phyloP scores from a whole-genome alignment of 164 flowering plant genomes.

The Vitis amurensis region DNA sequence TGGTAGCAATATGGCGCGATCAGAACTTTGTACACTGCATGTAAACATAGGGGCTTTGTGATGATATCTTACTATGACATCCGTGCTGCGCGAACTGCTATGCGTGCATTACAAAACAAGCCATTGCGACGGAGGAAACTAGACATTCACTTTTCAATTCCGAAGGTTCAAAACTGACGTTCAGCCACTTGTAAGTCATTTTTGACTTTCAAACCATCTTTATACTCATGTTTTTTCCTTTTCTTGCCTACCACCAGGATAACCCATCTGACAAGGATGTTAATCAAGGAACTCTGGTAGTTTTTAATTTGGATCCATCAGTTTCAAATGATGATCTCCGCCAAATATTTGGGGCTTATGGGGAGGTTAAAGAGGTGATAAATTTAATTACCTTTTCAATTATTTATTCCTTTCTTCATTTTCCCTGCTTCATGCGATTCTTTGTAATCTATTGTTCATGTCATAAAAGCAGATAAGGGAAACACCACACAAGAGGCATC shows the following conservation, averaged over 20 bases:
- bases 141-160: conserved; percentile 98
- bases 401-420: neutral
- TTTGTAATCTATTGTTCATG: conserved; percentile 15
- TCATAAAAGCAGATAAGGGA: conserved; percentile 76
- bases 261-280: conserved; percentile 97
- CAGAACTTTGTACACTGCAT: conserved; percentile 91
- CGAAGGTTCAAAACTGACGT: conserved; percentile 59
- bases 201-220: neutral
- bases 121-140: conserved; percentile 92
- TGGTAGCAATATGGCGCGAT: conserved; percentile 96
- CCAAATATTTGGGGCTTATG: conserved; percentile 86
- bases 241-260: conserved; percentile 49
- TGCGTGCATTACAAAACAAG: conserved; percentile 93
- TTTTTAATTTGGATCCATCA: conserved; percentile 90
- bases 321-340: conserved; percentile 91
- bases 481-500: conserved; percentile 95
- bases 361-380: conserved; percentile 92
- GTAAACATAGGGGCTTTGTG: conserved; percentile 99
- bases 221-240: neutral
- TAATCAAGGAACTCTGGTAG: conserved; percentile 95
- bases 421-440: neutral
- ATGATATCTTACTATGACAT: conserved; percentile 99
- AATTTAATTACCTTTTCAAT: neutral
- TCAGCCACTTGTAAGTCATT: neutral
- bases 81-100: conserved; percentile 93